These are phyloP conservation scores for Pyropia haitanensis DNA, from an alignment of 23 red algal genomes.

Conservation along the genomic window DNA sequence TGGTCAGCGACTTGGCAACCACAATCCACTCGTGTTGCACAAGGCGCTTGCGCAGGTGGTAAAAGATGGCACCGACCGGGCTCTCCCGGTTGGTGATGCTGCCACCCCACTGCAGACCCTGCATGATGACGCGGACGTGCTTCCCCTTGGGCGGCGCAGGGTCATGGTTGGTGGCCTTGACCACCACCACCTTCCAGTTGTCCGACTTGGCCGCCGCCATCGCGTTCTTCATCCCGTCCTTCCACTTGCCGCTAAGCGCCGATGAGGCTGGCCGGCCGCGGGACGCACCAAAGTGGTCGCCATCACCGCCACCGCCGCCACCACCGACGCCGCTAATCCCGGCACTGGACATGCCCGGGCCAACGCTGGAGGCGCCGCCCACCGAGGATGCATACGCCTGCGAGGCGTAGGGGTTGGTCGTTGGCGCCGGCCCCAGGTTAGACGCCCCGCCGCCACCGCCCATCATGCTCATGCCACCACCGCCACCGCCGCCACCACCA, in stretches of 20 bases:
- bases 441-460: conserved; percentile 11
- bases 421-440: background rate
- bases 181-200: conserved; percentile 81
- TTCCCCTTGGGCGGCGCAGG: conserved; percentile 72
- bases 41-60: conserved; percentile 92
- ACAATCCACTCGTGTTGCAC: conserved; percentile 73
- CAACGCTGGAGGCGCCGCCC: background rate
- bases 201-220: conserved; percentile 80
- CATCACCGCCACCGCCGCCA: background rate
- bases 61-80: conserved; percentile 69
- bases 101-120: conserved; percentile 79
- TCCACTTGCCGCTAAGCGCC: conserved; percentile 42
- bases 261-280: conserved; percentile 1
- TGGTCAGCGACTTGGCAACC: conserved; percentile 66
- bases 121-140: conserved; percentile 88
- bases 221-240: conserved; percentile 37
- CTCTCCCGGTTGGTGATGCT: conserved; percentile 76
- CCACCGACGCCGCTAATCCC: conserved; percentile 8
- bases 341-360: conserved; percentile 9
- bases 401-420: conserved; percentile 39
- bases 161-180: conserved; percentile 90
- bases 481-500: background rate
- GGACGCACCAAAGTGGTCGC: background rate
- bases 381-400: conserved; percentile 25
- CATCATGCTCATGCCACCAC: conserved; percentile 3